These are phyloP conservation scores for Pyrenula aspistea DNA, from an alignment of 495 filamentous ascomycete genomes.

Conservation along the genomic window DNA sequence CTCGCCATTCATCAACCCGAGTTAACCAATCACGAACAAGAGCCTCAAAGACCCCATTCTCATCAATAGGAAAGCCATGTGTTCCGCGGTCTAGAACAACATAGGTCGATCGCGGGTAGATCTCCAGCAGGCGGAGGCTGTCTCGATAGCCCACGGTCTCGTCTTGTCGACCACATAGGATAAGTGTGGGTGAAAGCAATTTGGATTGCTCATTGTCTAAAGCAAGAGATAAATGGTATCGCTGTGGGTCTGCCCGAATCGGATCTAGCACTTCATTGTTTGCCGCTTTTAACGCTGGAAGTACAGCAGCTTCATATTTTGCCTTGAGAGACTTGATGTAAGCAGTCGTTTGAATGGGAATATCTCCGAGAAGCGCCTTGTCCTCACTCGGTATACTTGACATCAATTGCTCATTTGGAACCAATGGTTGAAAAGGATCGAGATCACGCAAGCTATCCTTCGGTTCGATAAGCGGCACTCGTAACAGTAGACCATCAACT, in stretches of 20 bases:
- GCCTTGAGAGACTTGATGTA: constrained; percentile 16
- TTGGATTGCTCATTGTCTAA: constrained; percentile 9
- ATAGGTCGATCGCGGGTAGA: constrained; percentile 20
- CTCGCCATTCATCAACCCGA: constrained; percentile 15
- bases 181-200: constrained; percentile 19
- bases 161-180: constrained; percentile 19
- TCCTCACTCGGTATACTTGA: constrained; percentile 14
- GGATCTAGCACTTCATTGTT: constrained; percentile 16
- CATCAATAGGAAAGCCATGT: constrained; percentile 21
- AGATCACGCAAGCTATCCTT: constrained; percentile 14
- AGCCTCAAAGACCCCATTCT: constrained; percentile 18
- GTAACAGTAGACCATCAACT: constrained; percentile 17
- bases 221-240: constrained; percentile 15
- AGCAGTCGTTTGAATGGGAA: constrained; percentile 17
- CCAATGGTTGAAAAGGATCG: constrained; percentile 15
- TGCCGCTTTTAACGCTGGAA: constrained; percentile 13
- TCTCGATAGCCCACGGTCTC: constrained; percentile 19
- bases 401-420: constrained; percentile 14
- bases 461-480: constrained; percentile 20
- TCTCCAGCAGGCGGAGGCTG: constrained; percentile 18
- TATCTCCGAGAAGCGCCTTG: constrained; percentile 13
- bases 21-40: constrained; percentile 19
- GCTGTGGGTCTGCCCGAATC: constrained; percentile 15
- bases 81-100: constrained; percentile 19
- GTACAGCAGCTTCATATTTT: constrained; percentile 10